A percentile compares a stretch with the other conserved stretches of the same genome.
phyloP scores from a whole-genome alignment of 306 rosid genomes.

The Gynostemma pentaphyllum region DNA sequence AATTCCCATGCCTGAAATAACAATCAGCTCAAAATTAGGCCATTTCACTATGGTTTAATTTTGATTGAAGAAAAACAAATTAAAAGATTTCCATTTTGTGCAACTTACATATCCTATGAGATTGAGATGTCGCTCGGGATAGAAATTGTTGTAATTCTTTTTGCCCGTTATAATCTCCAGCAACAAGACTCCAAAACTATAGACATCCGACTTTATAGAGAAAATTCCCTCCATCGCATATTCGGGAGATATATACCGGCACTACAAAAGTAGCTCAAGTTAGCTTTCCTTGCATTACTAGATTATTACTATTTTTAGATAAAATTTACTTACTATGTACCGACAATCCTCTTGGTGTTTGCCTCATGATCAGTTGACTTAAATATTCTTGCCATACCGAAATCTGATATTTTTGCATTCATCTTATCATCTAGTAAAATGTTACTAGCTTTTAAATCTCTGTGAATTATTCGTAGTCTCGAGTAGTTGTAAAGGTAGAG shows the following conservation, averaged over 20 bases:
- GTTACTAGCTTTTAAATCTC: neutral
- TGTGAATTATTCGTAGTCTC: constrained; percentile 19
- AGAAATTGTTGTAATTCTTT: constrained; percentile 8
- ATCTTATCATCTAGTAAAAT: constrained; percentile 23
- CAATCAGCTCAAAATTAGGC: neutral
- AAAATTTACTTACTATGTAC: constrained; percentile 22
- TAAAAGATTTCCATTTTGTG: too few species aligned
- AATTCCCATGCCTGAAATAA: constrained; percentile 24
- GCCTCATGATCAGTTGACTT: constrained; percentile 11
- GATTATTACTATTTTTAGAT: neutral
- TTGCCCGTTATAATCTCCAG: constrained; percentile 11
- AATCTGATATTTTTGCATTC: constrained; percentile 37
- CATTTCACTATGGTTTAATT: neutral
- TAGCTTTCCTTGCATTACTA: neutral
- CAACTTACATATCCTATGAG: constrained; percentile 27
- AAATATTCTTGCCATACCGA: constrained; percentile 39
- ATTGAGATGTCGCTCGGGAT: neutral
- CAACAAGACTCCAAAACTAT: constrained; percentile 15
- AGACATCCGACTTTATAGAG: constrained; percentile 17
- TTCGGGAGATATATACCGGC: constrained; percentile 13
- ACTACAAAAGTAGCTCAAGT: neutral
- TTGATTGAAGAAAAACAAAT: too few species aligned
- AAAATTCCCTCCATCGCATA: constrained; percentile 15
- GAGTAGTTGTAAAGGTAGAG: constrained; percentile 30
- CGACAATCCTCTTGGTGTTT: constrained; percentile 26